Evolutionary conservation across 805 yeast genomes (phyloP), one percentile per base, ranked within the genome.

Genomic region (Pichia exigua): DNA sequence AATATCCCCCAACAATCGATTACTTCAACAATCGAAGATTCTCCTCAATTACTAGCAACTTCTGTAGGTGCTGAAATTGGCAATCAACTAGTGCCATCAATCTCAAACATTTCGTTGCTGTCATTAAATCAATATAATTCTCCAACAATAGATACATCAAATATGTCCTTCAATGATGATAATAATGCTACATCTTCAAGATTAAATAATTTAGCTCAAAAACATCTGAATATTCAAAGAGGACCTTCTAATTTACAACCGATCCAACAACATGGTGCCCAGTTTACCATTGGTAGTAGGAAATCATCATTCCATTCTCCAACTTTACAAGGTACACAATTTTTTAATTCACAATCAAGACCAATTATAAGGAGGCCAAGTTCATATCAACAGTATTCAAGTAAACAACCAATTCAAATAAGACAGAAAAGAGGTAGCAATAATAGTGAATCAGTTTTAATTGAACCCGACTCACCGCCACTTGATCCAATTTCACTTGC

Each of bases 401-500:
- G 38, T 41, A 18, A 42, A 28, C 47, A 41, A 21, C 55, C 55
- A 15, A 44, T 50, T 45, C 54, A 27, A 50, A 47, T 51, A 30
- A 45, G 38, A 12, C 52, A 26, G 17, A 44, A 24, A 22, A n/a
- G 21, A 9, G 30, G 20, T 13, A 49, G 32, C 18, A 49, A 21
- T 22, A 24, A 40, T 40, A 40, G 39, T 42, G 47, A 43, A 17
- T 3, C 30, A 3, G 10, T 35, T 35, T 39, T 42, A 18, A 38
- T 26, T 17, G 61, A 64, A 12, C 82, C 83, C 0, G 81, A 75
- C 48, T 77, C 82, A 1, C 83, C 83, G 0, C 69, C 70, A 49
- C 65, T 79, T 48, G 74, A 68, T 44, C 82, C 84, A 2, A 71
- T 75, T 0, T 76, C 81, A 5, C 46, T 78, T 17, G 75, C 77